Evolutionary conservation across 345 rosid genomes (phyloP), one percentile per base, ranked within the genome.

Genomic region (Carallia brachiata): DNA sequence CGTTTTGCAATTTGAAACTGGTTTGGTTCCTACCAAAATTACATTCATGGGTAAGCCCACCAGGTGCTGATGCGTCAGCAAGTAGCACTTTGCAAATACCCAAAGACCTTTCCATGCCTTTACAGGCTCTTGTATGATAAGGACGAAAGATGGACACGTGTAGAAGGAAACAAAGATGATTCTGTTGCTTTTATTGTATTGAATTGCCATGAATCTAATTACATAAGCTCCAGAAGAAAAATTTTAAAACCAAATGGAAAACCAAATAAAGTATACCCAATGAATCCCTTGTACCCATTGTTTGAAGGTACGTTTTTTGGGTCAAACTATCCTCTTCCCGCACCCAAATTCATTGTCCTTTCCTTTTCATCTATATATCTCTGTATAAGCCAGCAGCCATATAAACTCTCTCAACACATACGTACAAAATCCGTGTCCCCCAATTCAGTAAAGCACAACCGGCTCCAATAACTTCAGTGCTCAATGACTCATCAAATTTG

Each of bases 351-450:
- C 6, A 15, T 6, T 27, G 36, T 39, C 19, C 50, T 44, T 44
- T 44, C 50, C 19, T 61, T 73, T 52, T 58, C 55, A 48, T 40
- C 48, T 36, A 50, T 36, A 50, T n/a, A 10, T n/a, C 55, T 59
- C 48, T 67, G 36, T 7, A 8, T 9, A 52, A 12, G 50, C 50
- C 13, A 3, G 32, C 6, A 4, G 6, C 81, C 19, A 27, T 3
- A 23, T 56, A 15, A 13, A 44, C 50, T 44, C 5, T 44, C 5
- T 44, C 50, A 44, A 56, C 16, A 52, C 54, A 63, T 77, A 68
- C 79, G 66, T 79, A 85, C 68, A 72, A 44, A 44, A 57, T 73
- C 80, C 80, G 80, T 63, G 39, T 70, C 73, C 70, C 74, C 69
- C 10, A 30, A 9, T 65, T 73, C 70, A n/a, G 50, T 8, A 16